Conservation (phyloP, 192 early-diverging fungal species). For the Coemansia sp. region DNA sequence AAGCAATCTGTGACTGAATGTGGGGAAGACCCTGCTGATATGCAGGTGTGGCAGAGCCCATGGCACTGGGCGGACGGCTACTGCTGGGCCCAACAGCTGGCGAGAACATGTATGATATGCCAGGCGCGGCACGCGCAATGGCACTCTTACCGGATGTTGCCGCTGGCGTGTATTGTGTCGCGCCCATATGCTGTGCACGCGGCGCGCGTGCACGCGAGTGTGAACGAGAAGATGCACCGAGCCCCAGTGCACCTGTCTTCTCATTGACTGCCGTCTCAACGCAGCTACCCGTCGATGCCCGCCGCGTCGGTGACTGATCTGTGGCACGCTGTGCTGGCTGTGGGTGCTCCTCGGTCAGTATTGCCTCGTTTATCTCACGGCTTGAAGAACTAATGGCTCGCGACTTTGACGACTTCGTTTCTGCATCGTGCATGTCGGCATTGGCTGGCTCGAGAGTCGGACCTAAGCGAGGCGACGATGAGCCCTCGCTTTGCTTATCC, state of each 20-base stretch:
- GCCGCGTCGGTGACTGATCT: not conserved
- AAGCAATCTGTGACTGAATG: slow-evolving; percentile 2
- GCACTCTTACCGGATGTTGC: slow-evolving; percentile 19
- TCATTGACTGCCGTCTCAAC: slow-evolving; percentile 13
- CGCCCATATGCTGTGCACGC: slow-evolving; percentile 22
- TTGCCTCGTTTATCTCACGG: not conserved
- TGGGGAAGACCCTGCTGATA: slow-evolving; percentile 9
- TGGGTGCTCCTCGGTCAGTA: not conserved
- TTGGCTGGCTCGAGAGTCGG: not conserved
- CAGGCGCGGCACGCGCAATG: slow-evolving; percentile 49
- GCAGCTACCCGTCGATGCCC: slow-evolving; percentile 20
- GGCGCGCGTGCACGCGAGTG: slow-evolving; percentile 24
- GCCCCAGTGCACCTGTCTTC: slow-evolving; percentile 20
- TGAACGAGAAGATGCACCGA: slow-evolving; percentile 16
- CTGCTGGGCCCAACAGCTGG: slow-evolving; percentile 20
- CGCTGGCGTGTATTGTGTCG: slow-evolving; percentile 49
- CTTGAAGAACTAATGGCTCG: not conserved
- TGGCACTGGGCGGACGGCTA: slow-evolving; percentile 48
- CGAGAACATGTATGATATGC: slow-evolving; percentile 56
- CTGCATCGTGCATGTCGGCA: not conserved
- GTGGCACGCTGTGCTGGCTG: not conserved
- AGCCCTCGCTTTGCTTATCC: not conserved
- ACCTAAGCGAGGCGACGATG: not conserved
- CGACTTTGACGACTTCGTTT: not conserved
- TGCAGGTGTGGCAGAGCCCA: slow-evolving; percentile 22